phyloP scores from a whole-genome alignment of 176 grass and related monocot species.

The Zea luxurians region DNA sequence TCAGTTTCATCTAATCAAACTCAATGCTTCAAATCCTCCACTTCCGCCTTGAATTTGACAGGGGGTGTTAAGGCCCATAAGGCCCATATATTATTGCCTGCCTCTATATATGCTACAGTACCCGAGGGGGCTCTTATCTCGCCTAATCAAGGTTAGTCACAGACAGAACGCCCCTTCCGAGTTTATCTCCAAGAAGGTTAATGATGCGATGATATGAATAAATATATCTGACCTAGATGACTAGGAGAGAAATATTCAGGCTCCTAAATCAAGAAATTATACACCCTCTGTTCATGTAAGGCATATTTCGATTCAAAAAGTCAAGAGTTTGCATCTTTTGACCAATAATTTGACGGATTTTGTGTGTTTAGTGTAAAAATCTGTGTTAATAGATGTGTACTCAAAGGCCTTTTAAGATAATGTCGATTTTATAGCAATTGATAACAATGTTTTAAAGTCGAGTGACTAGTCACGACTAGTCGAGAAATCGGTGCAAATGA shows the following conservation, averaged over 20 bases:
- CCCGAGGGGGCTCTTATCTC: too few relatives aligned
- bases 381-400: background rate
- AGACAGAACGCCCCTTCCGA: background rate
- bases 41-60: too few relatives aligned
- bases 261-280: background rate
- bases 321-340: background rate
- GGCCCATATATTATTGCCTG: too few relatives aligned
- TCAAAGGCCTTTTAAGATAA: background rate
- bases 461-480: too few relatives aligned
- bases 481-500: too few relatives aligned
- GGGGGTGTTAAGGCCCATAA: too few relatives aligned
- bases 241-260: background rate
- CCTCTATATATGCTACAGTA: too few relatives aligned
- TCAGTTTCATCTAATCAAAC: too few relatives aligned
- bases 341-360: background rate
- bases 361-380: background rate
- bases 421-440: background rate
- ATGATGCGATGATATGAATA: background rate
- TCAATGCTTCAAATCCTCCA: too few relatives aligned
- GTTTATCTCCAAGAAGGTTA: background rate
- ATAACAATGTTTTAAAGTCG: too few relatives aligned
- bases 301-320: background rate
- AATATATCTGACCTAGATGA: background rate
- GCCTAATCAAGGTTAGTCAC: too few relatives aligned
- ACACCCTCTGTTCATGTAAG: background rate